phyloP scores from a whole-genome alignment of 495 filamentous ascomycete species.

The Penicillium soppii region DNA sequence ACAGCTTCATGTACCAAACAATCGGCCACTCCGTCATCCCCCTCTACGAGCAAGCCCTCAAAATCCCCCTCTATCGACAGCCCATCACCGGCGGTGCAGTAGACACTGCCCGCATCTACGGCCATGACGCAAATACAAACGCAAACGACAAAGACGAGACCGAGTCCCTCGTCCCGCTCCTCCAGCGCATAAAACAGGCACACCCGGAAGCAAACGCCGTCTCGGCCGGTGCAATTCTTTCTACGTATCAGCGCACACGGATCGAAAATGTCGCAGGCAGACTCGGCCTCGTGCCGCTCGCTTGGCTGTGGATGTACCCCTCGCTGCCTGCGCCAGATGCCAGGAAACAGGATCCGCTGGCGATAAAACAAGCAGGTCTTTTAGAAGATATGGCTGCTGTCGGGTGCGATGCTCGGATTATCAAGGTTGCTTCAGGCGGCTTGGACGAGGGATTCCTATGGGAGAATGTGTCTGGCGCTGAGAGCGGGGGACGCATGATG shows the following conservation, averaged over 20 bases:
- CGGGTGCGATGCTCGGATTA: constrained; percentile 78
- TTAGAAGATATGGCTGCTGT: constrained; percentile 77
- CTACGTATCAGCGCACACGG: constrained; percentile 90
- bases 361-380: constrained; percentile 46
- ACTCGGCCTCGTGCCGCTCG: constrained; percentile 74
- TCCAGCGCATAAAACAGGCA: constrained; percentile 55
- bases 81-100: constrained; percentile 68
- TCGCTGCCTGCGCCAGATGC: constrained; percentile 53
- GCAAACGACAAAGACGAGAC: constrained; percentile 66
- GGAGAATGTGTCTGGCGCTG: constrained; percentile 63
- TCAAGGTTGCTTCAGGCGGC: constrained; percentile 93
- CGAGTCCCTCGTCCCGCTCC: constrained; percentile 75
- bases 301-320: constrained; percentile 90
- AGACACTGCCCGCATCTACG: constrained; percentile 45
- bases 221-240: constrained; percentile 87
- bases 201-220: constrained; percentile 82
- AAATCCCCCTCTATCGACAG: constrained; percentile 75
- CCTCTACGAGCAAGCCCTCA: constrained; percentile 74
- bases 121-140: constrained; percentile 12
- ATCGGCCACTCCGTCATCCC: constrained; percentile 87
- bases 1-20: constrained; percentile 99
- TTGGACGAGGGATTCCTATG: constrained; percentile 80
- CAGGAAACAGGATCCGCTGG: constrained; percentile 16
- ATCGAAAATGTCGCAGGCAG: constrained; percentile 84
- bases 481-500: constrained; percentile 34